phyloP scores from a whole-genome alignment of 1,284 basidiomycete species.

The Ganoderma resinaceum region DNA sequence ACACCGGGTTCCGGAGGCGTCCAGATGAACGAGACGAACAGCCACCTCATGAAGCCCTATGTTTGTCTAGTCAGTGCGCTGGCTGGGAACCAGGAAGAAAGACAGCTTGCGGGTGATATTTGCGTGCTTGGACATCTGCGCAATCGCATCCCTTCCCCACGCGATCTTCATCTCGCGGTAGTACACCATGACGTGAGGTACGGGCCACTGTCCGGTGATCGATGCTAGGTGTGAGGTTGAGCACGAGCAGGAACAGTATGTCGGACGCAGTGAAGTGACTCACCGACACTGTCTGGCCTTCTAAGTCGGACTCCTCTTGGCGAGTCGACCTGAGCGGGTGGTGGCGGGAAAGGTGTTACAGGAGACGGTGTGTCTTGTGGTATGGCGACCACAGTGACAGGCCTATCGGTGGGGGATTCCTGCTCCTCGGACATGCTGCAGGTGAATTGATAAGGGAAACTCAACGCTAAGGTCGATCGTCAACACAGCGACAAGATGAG shows the following conservation, averaged over 20 bases:
- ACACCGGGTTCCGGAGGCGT: conserved; percentile 12
- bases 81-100: neutral
- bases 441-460: neutral
- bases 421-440: neutral
- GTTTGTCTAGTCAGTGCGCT: neutral
- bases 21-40: conserved; percentile 18
- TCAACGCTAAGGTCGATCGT: neutral
- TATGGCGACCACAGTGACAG: conserved; percentile 1
- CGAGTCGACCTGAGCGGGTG: neutral
- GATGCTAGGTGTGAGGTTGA: conserved; percentile 2
- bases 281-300: conserved; percentile 1
- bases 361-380: neutral
- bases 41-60: conserved; percentile 16
- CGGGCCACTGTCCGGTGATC: conserved; percentile 14
- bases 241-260: neutral
- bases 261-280: neutral
- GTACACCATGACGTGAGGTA: conserved; percentile 21
- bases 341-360: neutral
- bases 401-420: neutral
- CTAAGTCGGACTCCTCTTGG: neutral
- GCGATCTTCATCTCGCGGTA: conserved; percentile 21
- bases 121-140: conserved; percentile 3
- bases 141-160: conserved; percentile 21
- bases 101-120: neutral
- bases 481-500: neutral